A percentile compares a stretch with the other conserved stretches of the same genome.
Conservation (phyloP, 2,329 filamentous ascomycete genomes). For the Colletotrichum sp. region DNA sequence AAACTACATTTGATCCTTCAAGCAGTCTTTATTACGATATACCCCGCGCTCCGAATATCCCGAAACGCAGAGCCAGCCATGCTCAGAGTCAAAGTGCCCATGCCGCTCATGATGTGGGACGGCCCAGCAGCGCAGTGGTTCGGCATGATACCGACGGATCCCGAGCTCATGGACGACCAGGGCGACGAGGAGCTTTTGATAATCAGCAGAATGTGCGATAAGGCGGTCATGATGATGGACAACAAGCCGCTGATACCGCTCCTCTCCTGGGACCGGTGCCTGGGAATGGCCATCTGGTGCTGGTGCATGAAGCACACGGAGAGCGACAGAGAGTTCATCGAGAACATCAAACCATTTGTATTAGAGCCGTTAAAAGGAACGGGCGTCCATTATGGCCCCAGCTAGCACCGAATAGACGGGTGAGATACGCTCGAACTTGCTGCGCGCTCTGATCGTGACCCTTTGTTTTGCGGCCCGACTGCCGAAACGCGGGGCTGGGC, state of each 20-base stretch:
- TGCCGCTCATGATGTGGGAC: slow-evolving; percentile 6
- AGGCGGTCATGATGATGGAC: not conserved
- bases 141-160: not conserved
- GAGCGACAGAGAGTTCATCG: slow-evolving; percentile 9
- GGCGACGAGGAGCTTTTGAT: not conserved
- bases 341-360: slow-evolving; percentile 13
- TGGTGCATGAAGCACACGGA: slow-evolving; percentile 9
- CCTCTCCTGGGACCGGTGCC: slow-evolving; percentile 3
- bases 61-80: slow-evolving; percentile 4
- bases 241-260: slow-evolving; percentile 1
- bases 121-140: not conserved
- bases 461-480: not conserved
- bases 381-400: not conserved
- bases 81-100: not conserved
- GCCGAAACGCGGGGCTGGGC: not conserved
- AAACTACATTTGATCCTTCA: slow-evolving; percentile 12
- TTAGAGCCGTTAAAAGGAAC: not conserved
- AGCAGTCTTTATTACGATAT: slow-evolving; percentile 12
- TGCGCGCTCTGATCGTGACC: not conserved
- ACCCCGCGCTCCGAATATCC: not conserved
- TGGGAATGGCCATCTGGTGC: slow-evolving; percentile 13
- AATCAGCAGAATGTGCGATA: slow-evolving; percentile 7
- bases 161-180: not conserved
- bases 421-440: not conserved
- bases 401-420: not conserved